Evolutionary conservation across 192 early-diverging fungal species (phyloP), one percentile per base, ranked within the genome.

Genomic region (Linnemannia schmuckeri): DNA sequence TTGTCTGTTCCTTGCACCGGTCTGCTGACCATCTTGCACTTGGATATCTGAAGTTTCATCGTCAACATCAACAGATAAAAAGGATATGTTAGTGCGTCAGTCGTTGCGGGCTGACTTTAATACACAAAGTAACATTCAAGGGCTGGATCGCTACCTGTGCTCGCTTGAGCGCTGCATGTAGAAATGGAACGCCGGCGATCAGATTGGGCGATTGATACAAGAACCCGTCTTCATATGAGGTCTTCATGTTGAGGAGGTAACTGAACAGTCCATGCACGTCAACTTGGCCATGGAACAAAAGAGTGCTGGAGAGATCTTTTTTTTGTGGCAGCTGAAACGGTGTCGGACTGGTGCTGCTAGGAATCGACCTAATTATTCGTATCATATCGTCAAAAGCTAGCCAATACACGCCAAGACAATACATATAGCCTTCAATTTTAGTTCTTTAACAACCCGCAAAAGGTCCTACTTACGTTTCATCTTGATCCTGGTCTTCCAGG

Each of bases 261-360:
- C 63, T 71, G 37, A 87, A 87, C 15, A 87, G 73, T 47, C 85
- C 85, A 40, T 78, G 80, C 4, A 87, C 85, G 24, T 81, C 72
- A 10, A 70, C 52, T 35, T 69, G 63, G 20, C 85, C 76, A 40
- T 61, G 55, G 72, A 87, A 87, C 2, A 81, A 44, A 0, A 87
- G 18, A 22, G 79, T 78, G 33, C 81, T 72, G 1, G 85, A 87
- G 27, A 87, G 24, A 18, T 77, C 46, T 37, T 78, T 54, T 20
- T 78, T 37, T 33, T 52, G 47, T 1, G 79, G 52, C 37, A 80
- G 33, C 24, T 46, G 55, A 9, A 42, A 40, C 6, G 78, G 42
- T 6, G 15, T 46, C 30, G n/a, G 12, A 30, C 27, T 66, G 27
- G 12, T 52, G 47, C 47, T 52, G 17, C 47, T 12, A 71, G 40